These are phyloP conservation scores for Dictyostelium intermedium DNA, from an alignment of 78 protist genomes.

Conservation along the genomic window DNA sequence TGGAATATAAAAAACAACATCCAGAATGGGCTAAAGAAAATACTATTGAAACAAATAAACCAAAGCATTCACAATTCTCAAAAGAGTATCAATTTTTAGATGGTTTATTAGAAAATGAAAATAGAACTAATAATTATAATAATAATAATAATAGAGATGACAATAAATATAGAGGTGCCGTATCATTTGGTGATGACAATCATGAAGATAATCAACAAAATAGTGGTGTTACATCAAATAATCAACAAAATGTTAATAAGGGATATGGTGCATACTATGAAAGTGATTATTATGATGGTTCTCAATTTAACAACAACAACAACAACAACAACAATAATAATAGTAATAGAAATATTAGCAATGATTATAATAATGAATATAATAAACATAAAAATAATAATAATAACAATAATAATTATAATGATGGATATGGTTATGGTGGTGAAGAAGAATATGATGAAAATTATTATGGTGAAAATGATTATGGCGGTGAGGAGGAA, in stretches of 20 bases:
- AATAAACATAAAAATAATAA: neutral
- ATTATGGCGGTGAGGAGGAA: neutral
- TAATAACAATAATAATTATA: neutral
- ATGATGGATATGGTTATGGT: neutral
- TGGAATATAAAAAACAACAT: neutral
- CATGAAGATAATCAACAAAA: neutral
- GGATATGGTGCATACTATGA: neutral
- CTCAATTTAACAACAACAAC: neutral
- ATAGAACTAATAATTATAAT: neutral
- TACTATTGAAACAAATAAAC: neutral
- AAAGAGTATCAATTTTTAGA: conserved; percentile 5
- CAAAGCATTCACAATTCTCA: neutral
- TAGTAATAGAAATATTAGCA: neutral
- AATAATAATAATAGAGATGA: neutral
- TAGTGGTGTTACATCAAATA: neutral
- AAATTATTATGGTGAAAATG: neutral
- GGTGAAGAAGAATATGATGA: neutral
- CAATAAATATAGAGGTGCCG: neutral
- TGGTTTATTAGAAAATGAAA: neutral
- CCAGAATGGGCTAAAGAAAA: neutral
- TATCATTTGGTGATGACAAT: neutral
- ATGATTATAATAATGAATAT: neutral
- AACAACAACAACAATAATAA: neutral
- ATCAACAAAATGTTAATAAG: neutral
- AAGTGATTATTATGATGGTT: neutral